Conservation (phyloP, 2,329 filamentous ascomycete species). For the Achaetomium macrosporum region DNA sequence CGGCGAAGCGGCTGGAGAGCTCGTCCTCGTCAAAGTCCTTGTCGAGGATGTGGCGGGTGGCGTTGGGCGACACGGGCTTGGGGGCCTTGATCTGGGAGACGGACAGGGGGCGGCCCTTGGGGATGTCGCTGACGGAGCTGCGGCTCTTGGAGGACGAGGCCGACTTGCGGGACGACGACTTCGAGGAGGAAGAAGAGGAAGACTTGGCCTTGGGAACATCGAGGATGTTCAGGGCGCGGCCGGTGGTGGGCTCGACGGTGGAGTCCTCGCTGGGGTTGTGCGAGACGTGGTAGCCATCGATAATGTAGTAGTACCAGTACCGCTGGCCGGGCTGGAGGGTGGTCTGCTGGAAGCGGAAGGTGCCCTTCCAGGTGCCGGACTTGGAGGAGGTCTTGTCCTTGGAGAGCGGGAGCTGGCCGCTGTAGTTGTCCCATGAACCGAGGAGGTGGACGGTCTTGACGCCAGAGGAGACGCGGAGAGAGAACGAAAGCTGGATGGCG, state of each 20-base stretch:
- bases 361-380: constrained; percentile 88
- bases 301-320: constrained; percentile 99
- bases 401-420: constrained; percentile 87
- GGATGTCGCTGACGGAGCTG: constrained; percentile 57
- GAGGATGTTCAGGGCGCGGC: constrained; percentile 95
- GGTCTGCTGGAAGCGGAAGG: constrained; percentile 87
- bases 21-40: constrained; percentile 74
- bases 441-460: constrained; percentile 97
- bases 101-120: constrained; percentile 83
- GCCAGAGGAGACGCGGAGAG: constrained; percentile 89
- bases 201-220: constrained; percentile 67
- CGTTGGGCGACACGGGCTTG: constrained; percentile 81
- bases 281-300: constrained; percentile 96
- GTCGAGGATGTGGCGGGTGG: constrained; percentile 80
- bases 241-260: constrained; percentile 91
- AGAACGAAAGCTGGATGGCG: constrained; percentile 89
- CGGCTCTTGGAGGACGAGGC: constrained; percentile 37
- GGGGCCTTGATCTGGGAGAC: constrained; percentile 86
- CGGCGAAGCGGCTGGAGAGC: constrained; percentile 68
- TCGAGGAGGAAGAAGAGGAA: constrained; percentile 37
- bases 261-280: constrained; percentile 89
- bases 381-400: constrained; percentile 80
- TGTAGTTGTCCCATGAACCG: constrained; percentile 98
- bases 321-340: constrained; percentile 83
- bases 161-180: constrained; percentile 40